Evolutionary conservation across 768 basidiomycete species (phyloP).

Genomic region (Mycena crocata): DNA sequence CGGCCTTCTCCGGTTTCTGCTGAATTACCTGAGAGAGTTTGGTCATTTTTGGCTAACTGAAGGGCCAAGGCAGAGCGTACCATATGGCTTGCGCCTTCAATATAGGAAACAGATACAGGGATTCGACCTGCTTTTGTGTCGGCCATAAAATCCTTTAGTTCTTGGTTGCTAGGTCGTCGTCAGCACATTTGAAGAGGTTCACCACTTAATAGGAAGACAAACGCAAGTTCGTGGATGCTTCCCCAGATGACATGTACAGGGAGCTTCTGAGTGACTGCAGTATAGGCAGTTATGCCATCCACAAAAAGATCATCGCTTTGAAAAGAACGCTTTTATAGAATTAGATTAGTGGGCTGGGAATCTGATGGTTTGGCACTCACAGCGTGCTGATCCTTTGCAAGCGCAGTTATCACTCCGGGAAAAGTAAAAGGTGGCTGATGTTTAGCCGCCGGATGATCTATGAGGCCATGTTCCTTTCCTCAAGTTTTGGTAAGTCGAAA

Average conservation of each 20-base stretch:
- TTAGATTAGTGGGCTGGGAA: neutral
- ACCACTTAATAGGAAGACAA: too few species aligned
- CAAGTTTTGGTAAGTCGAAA: neutral
- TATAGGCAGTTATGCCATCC: neutral
- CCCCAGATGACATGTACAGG: neutral
- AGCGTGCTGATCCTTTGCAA: conserved; percentile 17
- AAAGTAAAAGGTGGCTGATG: conserved; percentile 7
- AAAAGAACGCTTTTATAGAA: conserved; percentile 1
- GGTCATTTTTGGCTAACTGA: neutral
- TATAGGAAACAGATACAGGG: conserved; percentile 8
- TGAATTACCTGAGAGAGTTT: neutral
- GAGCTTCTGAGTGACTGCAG: neutral
- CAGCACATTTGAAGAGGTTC: too few species aligned
- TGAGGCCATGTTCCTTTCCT: conserved; percentile 5
- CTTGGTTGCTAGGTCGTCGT: conserved; percentile 4
- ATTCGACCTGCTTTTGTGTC: neutral
- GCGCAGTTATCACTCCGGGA: conserved; percentile 9
- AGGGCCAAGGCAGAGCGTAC: too few species aligned
- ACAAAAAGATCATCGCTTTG: conserved; percentile 2
- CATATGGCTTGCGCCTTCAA: conserved; percentile 12
- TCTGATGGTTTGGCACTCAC: neutral
- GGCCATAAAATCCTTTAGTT: conserved; percentile 11
- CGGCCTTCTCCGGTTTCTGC: neutral
- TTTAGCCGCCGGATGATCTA: conserved; percentile 13
- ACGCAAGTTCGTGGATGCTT: conserved; percentile 8